phyloP scores from a whole-genome alignment of 805 yeast genomes.

The Candida incommunis region DNA sequence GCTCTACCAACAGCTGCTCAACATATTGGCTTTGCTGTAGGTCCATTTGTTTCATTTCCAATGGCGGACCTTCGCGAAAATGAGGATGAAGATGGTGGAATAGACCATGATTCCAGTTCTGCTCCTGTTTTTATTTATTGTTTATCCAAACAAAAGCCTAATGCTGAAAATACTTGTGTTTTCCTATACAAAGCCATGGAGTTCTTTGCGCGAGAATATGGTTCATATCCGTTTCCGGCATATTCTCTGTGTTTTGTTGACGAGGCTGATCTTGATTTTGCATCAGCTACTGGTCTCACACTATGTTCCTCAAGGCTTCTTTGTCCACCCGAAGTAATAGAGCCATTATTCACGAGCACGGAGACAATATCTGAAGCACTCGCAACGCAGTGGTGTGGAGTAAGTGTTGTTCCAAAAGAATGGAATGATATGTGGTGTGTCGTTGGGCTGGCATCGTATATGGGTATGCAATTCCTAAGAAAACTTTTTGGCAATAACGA shows the following conservation, averaged over 20 bases:
- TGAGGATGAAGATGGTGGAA: slow-evolving; percentile 17
- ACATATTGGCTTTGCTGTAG: slow-evolving; percentile 90
- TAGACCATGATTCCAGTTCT: slow-evolving; percentile 23
- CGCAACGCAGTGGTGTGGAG: slow-evolving; percentile 88
- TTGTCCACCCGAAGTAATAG: slow-evolving; percentile 62
- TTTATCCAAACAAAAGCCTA: slow-evolving; percentile 40
- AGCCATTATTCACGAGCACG: slow-evolving; percentile 60
- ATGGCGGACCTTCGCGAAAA: slow-evolving; percentile 30
- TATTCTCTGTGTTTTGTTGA: slow-evolving; percentile 65
- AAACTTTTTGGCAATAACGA: slow-evolving; percentile 75
- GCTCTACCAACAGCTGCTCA: slow-evolving; percentile 85
- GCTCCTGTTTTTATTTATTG: slow-evolving; percentile 39
- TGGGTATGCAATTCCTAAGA: slow-evolving; percentile 60
- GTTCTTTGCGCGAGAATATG: slow-evolving; percentile 73
- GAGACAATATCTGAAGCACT: slow-evolving; percentile 54
- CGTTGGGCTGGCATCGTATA: slow-evolving; percentile 68
- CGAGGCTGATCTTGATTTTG: slow-evolving; percentile 33
- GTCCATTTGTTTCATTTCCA: slow-evolving; percentile 61
- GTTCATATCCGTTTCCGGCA: slow-evolving; percentile 82
- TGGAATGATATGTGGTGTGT: slow-evolving; percentile 83
- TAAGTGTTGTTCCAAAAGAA: slow-evolving; percentile 69
- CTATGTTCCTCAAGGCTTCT: slow-evolving; percentile 45
- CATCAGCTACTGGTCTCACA: slow-evolving; percentile 64
- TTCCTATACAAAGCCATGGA: slow-evolving; percentile 70
- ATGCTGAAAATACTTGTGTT: slow-evolving; percentile 58